Conservation (phyloP, 495 filamentous ascomycete species). For the Tuber aestivum region DNA sequence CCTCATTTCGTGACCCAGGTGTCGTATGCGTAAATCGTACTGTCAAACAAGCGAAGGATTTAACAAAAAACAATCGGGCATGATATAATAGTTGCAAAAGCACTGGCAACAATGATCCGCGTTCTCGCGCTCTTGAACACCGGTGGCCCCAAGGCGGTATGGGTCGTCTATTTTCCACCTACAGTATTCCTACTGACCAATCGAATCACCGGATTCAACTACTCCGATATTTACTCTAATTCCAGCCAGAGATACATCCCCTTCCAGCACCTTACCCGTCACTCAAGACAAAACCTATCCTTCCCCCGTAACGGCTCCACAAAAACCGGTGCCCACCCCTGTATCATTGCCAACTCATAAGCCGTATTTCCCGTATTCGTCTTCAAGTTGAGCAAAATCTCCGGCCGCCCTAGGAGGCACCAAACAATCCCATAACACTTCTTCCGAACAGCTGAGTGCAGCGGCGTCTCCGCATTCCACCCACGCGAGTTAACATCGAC, state of each 20-base stretch:
- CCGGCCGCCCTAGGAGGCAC: not conserved
- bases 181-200: not conserved
- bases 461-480: slow-evolving; percentile 22
- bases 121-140: too few relatives aligned
- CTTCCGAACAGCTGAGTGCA: slow-evolving; percentile 24
- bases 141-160: not conserved
- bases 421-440: not conserved
- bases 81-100: too few relatives aligned
- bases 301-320: not conserved
- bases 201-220: not conserved
- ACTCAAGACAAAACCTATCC: not conserved
- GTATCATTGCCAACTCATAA: not conserved
- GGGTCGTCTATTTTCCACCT: not conserved
- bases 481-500: slow-evolving; percentile 20
- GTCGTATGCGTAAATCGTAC: too few relatives aligned
- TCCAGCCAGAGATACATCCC: not conserved
- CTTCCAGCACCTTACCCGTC: not conserved
- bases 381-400: not conserved
- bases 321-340: not conserved
- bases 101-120: too few relatives aligned
- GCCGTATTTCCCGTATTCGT: not conserved
- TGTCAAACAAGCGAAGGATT: too few relatives aligned
- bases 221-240: not conserved
- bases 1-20: too few relatives aligned
- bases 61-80: too few relatives aligned